phyloP scores from a whole-genome alignment of 176 grass and related monocot genomes.

The Musa itinerans region DNA sequence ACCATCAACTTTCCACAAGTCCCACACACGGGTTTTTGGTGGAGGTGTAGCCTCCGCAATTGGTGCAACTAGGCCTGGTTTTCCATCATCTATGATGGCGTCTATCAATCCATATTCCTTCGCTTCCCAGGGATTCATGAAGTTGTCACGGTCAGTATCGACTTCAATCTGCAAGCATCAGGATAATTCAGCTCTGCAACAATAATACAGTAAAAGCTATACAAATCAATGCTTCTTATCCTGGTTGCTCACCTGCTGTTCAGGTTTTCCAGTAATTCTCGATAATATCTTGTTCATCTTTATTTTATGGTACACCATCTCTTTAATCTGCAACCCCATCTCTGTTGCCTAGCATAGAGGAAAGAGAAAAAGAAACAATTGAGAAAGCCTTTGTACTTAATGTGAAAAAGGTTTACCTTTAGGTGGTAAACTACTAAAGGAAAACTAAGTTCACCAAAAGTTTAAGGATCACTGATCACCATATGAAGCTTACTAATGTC shows the following conservation, averaged over 20 bases:
- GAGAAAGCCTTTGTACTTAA: not conserved
- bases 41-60: conserved; percentile 49
- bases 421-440: no score
- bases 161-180: conserved; percentile 47
- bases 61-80: conserved; percentile 70
- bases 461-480: no score
- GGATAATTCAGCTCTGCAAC: not conserved
- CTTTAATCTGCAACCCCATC: conserved; percentile 59
- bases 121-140: conserved; percentile 95
- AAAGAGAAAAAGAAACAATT: not conserved
- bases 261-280: conserved; percentile 81
- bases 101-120: conserved; percentile 91
- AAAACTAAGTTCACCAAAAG: no score
- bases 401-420: not conserved
- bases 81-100: conserved; percentile 65
- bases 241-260: conserved; percentile 45
- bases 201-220: not conserved
- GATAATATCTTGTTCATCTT: conserved; percentile 94
- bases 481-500: no score
- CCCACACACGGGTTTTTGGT: conserved; percentile 71
- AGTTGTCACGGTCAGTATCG: conserved; percentile 83
- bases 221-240: not conserved
- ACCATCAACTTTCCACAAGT: conserved; percentile 55
- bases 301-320: conserved; percentile 80
- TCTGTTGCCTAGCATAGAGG: conserved; percentile 38